Evolutionary conservation across 2,329 filamentous ascomycete genomes (phyloP), one percentile per base, ranked within the genome.

Genomic region (Blastomyces emzantsi): DNA sequence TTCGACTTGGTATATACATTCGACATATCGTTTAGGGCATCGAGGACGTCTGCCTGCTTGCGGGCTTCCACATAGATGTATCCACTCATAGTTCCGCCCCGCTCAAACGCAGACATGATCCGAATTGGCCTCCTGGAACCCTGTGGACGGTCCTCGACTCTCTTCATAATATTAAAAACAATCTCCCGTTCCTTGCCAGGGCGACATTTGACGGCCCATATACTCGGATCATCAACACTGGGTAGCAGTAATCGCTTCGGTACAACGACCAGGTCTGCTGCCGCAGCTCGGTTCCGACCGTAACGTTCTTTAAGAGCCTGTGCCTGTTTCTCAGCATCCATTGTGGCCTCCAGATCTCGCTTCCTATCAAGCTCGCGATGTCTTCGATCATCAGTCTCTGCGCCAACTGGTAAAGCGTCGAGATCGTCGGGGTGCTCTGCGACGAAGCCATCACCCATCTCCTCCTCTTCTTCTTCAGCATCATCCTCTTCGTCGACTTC

Each of bases 401-500:
- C 89, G 67, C 87, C 90, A 64, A 84, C 87, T 59, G 84, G 85
- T 33, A 87, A 76, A 69, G 94, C 91, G 70, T 87, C 89, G 47
- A 93, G 81, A 73, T 97, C 93, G 75, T 96, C 92, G 7, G 90
- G 90, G 74, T 97, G 92, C 74, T 96, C 90, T 68, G 91, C 90
- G 73, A 92, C 92, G 73, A 94, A 91, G 68, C 90, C 89, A 64
- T 91, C 91, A 64, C 83, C 91, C 69, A 92, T 87, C 64, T 95
- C 91, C 69, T 97, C 93, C 61, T 95, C 91, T 67, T 96, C 91
- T 66, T 90, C 90, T 68, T 85, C 88, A 69, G 91, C 90, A 70
- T 96, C 92, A 70, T 96, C 92, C 67, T 96, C 87, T 64, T 90
- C 94, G 73, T 97, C 94, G 69, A 99, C 94, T 78, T 97, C 94